phyloP scores from a whole-genome alignment of 495 filamentous ascomycete genomes.

The Annulohypoxylon stygium region DNA sequence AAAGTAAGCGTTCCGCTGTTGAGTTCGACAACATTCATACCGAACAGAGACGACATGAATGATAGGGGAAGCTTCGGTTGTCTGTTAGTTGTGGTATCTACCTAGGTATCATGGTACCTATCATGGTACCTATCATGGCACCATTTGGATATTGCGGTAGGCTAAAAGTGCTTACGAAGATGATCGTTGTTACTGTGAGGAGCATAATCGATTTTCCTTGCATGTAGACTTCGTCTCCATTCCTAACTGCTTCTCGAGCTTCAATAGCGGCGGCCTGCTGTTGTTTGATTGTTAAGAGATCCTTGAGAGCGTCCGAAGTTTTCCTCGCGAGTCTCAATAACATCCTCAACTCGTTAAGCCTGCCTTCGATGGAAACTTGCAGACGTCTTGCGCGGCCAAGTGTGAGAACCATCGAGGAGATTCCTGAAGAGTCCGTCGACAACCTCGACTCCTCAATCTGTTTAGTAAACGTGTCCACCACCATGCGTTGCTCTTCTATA shows the following conservation, averaged over 20 bases:
- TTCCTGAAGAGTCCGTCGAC: too few species aligned
- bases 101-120: not conserved
- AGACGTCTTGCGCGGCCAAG: too few species aligned
- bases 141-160: not conserved
- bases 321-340: too few species aligned
- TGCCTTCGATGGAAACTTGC: too few species aligned
- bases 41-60: not conserved
- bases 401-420: too few species aligned
- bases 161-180: not conserved
- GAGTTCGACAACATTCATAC: not conserved
- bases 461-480: too few species aligned
- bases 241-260: not conserved
- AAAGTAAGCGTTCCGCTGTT: not conserved
- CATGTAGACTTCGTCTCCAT: not conserved
- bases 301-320: too few species aligned
- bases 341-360: too few species aligned
- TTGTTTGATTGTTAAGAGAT: not conserved
- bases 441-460: too few species aligned
- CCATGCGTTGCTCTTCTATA: too few species aligned
- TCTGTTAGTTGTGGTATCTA: not conserved
- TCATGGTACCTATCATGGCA: not conserved
- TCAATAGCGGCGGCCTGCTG: not conserved
- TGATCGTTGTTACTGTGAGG: not conserved
- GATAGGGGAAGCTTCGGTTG: not conserved
- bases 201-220: not conserved